Percentiles rank a stretch among this genome's conserved stretches.
phyloP scores from a whole-genome alignment of 495 filamentous ascomycete species.

The Neurospora sp. region DNA sequence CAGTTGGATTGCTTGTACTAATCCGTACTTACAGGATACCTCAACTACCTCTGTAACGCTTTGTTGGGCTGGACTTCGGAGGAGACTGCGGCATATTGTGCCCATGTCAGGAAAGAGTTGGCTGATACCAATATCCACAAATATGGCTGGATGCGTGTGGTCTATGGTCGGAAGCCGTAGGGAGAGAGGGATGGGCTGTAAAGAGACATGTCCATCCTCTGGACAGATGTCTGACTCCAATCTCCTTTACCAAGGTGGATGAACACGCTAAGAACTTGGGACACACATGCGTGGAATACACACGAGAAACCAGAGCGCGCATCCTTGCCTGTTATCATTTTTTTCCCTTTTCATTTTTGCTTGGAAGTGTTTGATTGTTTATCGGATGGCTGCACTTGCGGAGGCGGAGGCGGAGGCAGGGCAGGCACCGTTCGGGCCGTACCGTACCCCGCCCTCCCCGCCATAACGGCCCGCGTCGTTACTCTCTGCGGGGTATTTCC shows the following conservation, averaged over 20 bases:
- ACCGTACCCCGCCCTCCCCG: not conserved
- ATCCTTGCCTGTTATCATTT: not conserved
- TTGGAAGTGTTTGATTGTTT: not conserved
- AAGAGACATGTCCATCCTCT: not conserved
- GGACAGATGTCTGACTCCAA: not conserved
- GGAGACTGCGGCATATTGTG: not conserved
- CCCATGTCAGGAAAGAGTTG: not conserved
- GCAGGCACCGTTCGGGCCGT: not conserved
- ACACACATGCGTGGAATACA: not conserved
- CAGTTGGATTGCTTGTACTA: not conserved
- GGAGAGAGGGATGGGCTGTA: not conserved
- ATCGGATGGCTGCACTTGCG: not conserved
- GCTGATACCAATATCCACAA: not conserved
- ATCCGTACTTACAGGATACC: not conserved
- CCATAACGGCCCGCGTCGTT: not conserved
- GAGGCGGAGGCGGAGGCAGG: not conserved
- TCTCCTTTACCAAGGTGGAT: not conserved
- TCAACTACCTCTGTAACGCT: not conserved
- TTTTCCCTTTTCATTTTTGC: not conserved
- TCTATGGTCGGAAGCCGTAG: not conserved
- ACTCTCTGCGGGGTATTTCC: not conserved
- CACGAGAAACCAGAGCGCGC: not conserved
- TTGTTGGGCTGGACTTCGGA: not conserved
- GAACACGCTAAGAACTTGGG: not conserved
- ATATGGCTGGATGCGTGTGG: not conserved